A percentile compares a stretch with the other conserved stretches of the same genome.
Evolutionary conservation across 805 yeast genomes (phyloP).

Genomic region (Wickerhamiella lipophila): DNA sequence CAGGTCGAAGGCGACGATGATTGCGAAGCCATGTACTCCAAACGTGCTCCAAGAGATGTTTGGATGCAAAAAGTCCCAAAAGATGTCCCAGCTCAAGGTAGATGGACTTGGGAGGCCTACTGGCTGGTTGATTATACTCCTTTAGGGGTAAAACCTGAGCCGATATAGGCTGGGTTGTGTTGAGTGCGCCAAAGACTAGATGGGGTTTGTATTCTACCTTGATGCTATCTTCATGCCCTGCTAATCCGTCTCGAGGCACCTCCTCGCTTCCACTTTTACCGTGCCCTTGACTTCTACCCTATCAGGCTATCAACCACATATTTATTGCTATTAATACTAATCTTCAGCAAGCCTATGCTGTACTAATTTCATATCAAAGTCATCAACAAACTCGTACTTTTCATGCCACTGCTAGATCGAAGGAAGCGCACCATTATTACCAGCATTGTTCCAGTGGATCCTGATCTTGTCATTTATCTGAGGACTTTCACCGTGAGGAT

Average conservation of each 20-base stretch:
- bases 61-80: neutral
- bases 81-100: slow-evolving; percentile 3
- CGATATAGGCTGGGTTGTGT: slow-evolving; percentile 31
- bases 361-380: slow-evolving; percentile 16
- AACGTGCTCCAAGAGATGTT: neutral
- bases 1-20: neutral
- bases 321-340: slow-evolving; percentile 30
- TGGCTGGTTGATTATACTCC: slow-evolving; percentile 10
- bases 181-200: no score
- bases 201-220: no score
- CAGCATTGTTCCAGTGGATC: no score
- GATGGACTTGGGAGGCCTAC: slow-evolving; percentile 15
- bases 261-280: no score
- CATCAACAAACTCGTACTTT: slow-evolving; percentile 20
- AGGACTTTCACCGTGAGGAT: no score
- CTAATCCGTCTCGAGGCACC: no score
- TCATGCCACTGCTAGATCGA: slow-evolving; percentile 25
- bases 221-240: no score
- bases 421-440: no score
- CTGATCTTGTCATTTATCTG: no score
- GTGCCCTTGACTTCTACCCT: no score
- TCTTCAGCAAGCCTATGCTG: neutral
- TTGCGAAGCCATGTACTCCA: slow-evolving; percentile 1
- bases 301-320: no score
- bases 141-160: neutral